Percentiles rank a stretch among this genome's conserved stretches.
These are phyloP conservation scores for Euphrasia arctica DNA, from an alignment of 305 asterid species.

Conservation along the genomic window DNA sequence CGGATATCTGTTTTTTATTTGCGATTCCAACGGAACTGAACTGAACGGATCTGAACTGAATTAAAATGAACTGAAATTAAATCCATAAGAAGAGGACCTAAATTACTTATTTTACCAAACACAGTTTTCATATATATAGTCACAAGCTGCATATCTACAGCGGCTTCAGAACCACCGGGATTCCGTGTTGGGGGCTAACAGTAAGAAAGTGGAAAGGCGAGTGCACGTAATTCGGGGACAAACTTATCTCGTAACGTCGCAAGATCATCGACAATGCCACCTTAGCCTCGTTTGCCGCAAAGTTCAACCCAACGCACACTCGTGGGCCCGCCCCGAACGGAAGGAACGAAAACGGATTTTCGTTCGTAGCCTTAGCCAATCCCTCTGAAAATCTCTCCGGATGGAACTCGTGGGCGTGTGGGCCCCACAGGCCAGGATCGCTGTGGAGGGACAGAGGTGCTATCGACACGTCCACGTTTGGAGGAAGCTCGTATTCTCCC, in stretches of 20 bases:
- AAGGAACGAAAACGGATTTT: slow-evolving; percentile 30
- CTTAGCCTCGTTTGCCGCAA: slow-evolving; percentile 44
- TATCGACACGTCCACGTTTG: slow-evolving; percentile 29
- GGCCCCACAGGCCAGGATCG: slow-evolving; percentile 49
- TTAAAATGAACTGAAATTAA: too few relatives aligned
- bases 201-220: slow-evolving; percentile 32
- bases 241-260: slow-evolving; percentile 41
- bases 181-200: slow-evolving; percentile 40
- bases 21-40: too few relatives aligned
- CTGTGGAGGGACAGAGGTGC: slow-evolving; percentile 43
- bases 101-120: too few relatives aligned
- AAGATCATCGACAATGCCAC: slow-evolving; percentile 47
- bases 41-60: too few relatives aligned
- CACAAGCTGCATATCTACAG: neutral
- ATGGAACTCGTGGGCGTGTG: slow-evolving; percentile 37
- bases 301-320: slow-evolving; percentile 45
- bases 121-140: too few relatives aligned
- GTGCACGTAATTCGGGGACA: slow-evolving; percentile 44
- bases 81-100: too few relatives aligned
- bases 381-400: slow-evolving; percentile 59
- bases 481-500: slow-evolving; percentile 46
- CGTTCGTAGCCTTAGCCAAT: slow-evolving; percentile 43
- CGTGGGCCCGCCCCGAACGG: slow-evolving; percentile 53
- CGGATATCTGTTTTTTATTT: too few relatives aligned
- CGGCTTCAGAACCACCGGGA: slow-evolving; percentile 38